Base-by-base conservation (phyloP, 345 rosid species). In the Brassica juncea region DNA sequence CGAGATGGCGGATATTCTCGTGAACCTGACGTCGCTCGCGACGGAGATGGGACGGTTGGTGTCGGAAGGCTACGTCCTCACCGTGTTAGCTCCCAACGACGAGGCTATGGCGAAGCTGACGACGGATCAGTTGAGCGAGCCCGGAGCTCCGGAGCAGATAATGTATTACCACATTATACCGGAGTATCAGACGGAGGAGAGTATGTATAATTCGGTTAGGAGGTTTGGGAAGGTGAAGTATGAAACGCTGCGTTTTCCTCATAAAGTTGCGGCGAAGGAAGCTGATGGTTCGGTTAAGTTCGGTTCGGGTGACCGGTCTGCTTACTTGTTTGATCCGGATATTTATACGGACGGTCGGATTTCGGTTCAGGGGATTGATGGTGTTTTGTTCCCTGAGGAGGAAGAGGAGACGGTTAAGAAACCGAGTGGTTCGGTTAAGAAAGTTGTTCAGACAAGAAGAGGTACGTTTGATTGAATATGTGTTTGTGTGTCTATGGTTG, bases 251-350 rank as follows among this genome's bases (percentile, higher is more conserved):
- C 84, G 91, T 67, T 76, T 91, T 84, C 94, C 97, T 16, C 94
- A 89, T 9, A 91, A 91, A 62, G 87, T 91, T 11, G 66, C 69
- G 67, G 94, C 97, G 2, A 88, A 86, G 72, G 99, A 95, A 86
- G 98, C 98, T 47, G 98, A 95, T 78, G 99, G 99, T 65, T 91
- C 99, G 27, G 99, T 95, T 64, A 91, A 86, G 75, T 93, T 95
- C 42, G 99, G 99, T 57, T 71, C 83, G 0, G 89, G 92, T 34
- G 98, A 89, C 34, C 88, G 84, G 66, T 85, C 93, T 1, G 98
- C 94, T 12, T 93, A 96, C 65, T 49, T 96, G 81, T 93, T 90
- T 69, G 99, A 96, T 75, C 99, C 99, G 21, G 97, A 92, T 80
- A 92, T 92, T 77, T 90, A 90, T 4, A 90, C 89, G 2, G 97